Evolutionary conservation across 2,329 filamentous ascomycete genomes (phyloP).

Genomic region (Peltaster fructicola): DNA sequence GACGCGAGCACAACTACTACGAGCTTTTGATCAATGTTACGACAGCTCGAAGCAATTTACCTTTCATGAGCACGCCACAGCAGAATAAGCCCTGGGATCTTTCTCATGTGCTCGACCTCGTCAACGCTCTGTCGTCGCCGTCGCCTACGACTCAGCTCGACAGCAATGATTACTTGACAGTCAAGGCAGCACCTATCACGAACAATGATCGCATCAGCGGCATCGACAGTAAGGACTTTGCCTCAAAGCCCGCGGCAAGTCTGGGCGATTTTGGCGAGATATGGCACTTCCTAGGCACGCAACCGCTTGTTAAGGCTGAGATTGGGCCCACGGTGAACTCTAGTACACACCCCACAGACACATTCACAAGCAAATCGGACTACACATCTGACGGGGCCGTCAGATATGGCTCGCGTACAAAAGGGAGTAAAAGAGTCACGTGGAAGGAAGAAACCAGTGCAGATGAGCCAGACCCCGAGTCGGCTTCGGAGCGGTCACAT

Average conservation of each 20-base stretch:
- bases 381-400: constrained; percentile 29
- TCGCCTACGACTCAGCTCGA: constrained; percentile 3
- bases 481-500: too few species aligned
- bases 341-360: constrained; percentile 5
- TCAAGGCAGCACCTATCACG: not conserved
- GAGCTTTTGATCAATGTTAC: too few species aligned
- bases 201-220: constrained; percentile 1
- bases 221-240: constrained; percentile 7
- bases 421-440: constrained; percentile 2
- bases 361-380: constrained; percentile 6
- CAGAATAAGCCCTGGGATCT: constrained; percentile 28
- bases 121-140: constrained; percentile 11
- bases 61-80: constrained; percentile 17
- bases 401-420: constrained; percentile 6
- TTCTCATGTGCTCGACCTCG: constrained; percentile 26
- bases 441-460: constrained; percentile 5
- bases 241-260: constrained; percentile 5
- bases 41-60: too few species aligned
- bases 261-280: constrained; percentile 31
- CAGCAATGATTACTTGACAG: constrained; percentile 2
- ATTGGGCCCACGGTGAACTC: too few species aligned
- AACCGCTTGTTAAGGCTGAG: too few species aligned
- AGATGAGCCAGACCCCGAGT: constrained; percentile 7
- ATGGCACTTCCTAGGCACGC: constrained; percentile 26
- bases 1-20: too few species aligned